phyloP scores from a whole-genome alignment of 2,329 filamentous ascomycete genomes.

The Nothophoma quercina region DNA sequence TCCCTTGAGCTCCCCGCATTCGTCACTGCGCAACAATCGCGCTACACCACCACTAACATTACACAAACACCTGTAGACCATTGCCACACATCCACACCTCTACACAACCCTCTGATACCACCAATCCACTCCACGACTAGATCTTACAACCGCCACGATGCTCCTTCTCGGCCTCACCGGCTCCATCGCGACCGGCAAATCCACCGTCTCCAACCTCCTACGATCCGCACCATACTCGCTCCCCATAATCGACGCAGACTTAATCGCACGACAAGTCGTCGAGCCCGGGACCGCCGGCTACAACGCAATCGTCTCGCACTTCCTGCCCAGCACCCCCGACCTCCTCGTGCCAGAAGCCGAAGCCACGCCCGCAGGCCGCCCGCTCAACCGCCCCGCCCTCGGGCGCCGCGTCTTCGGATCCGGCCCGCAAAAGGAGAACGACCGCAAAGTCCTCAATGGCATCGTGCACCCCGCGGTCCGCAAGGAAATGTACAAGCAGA shows the following conservation, averaged over 20 bases:
- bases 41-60: background rate
- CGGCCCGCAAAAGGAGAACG: conserved; percentile 71
- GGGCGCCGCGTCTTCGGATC: conserved; percentile 87
- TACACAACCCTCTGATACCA: background rate
- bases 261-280: conserved; percentile 91
- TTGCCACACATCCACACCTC: background rate
- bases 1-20: conserved; percentile 23
- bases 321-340: conserved; percentile 83
- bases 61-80: background rate
- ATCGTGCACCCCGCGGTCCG: conserved; percentile 95
- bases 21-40: conserved; percentile 2
- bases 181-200: conserved; percentile 98
- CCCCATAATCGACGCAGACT: conserved; percentile 92
- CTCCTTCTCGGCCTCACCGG: conserved; percentile 94
- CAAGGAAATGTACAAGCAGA: conserved; percentile 77
- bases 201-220: conserved; percentile 87
- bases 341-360: conserved; percentile 68
- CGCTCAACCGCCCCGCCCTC: conserved; percentile 85
- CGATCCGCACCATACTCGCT: conserved; percentile 81
- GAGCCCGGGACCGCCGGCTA: conserved; percentile 90
- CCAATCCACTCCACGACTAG: no score
- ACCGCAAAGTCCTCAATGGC: conserved; percentile 79
- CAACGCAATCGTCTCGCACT: conserved; percentile 80
- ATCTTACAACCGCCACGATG: conserved; percentile 68
- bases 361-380: conserved; percentile 67